These are phyloP conservation scores for Talaromyces sp. DNA, from an alignment of 2,329 filamentous ascomycete species.

Conservation along the genomic window DNA sequence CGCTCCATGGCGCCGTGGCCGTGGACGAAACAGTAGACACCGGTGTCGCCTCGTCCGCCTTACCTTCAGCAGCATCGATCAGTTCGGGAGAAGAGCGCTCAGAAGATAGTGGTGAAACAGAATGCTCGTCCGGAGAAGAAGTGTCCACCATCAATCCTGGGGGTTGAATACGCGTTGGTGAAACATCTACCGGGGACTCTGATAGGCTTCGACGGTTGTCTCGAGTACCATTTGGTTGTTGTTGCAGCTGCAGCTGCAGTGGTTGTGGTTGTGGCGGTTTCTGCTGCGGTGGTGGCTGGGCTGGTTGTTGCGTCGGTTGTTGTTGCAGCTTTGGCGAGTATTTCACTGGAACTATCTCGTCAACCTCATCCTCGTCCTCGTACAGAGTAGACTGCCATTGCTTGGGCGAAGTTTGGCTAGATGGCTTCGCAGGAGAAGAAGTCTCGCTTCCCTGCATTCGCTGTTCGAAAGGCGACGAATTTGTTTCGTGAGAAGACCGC, in stretches of 20 bases:
- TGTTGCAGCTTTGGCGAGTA: background rate
- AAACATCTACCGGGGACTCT: constrained; percentile 64
- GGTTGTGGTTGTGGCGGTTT: background rate
- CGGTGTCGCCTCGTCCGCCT: constrained; percentile 37
- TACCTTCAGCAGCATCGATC: constrained; percentile 21
- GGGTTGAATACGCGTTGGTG: constrained; percentile 46
- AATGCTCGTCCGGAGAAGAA: constrained; percentile 62
- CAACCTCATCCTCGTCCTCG: background rate
- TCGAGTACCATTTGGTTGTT: background rate
- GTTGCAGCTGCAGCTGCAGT: background rate
- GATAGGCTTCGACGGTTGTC: constrained; percentile 35
- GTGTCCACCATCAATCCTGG: constrained; percentile 65
- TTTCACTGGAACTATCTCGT: constrained; percentile 1
- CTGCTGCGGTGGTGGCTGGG: background rate
- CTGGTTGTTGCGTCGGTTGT: background rate
- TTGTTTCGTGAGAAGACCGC: constrained; percentile 13
- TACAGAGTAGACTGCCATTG: background rate
- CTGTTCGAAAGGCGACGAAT: constrained; percentile 12
- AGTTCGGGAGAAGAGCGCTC: constrained; percentile 45
- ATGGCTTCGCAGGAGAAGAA: constrained; percentile 10
- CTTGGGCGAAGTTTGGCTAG: background rate
- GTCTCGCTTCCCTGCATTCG: background rate
- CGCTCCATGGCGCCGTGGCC: constrained; percentile 68
- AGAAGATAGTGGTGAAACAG: constrained; percentile 54
- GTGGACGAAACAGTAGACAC: constrained; percentile 49